phyloP scores from a whole-genome alignment of 2,329 filamentous ascomycete genomes.

The Hypoxylon sp. region DNA sequence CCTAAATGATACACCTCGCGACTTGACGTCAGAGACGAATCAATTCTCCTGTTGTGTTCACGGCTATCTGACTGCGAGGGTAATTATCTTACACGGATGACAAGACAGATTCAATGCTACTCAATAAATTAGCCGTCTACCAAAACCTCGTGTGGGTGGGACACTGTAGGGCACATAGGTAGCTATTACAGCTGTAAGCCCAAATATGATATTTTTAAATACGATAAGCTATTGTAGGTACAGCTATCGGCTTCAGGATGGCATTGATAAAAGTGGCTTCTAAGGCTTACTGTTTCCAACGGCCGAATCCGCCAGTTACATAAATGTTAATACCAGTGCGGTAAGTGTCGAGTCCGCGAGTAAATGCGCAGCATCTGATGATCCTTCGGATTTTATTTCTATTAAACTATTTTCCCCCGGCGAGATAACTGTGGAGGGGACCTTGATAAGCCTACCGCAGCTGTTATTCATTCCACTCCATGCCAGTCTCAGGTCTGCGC shows the following conservation, averaged over 20 bases:
- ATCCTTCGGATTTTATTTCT: conserved; percentile 19
- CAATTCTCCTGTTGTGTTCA: background rate
- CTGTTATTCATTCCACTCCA: conserved; percentile 1
- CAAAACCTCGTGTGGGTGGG: background rate
- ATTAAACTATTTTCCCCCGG: background rate
- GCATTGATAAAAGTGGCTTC: conserved; percentile 16
- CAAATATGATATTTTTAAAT: conserved; percentile 20
- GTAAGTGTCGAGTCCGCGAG: conserved; percentile 4
- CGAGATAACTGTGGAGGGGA: conserved; percentile 11
- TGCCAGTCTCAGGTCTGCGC: conserved; percentile 9
- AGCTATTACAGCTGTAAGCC: conserved; percentile 8
- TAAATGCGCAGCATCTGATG: conserved; percentile 9
- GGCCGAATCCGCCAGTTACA: conserved; percentile 9
- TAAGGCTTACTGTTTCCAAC: conserved; percentile 9
- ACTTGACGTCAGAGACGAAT: background rate
- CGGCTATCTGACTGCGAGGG: background rate
- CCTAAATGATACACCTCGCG: background rate
- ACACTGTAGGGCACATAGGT: background rate
- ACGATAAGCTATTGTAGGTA: conserved; percentile 3
- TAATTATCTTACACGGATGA: conserved; percentile 1
- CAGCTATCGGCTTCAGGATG: background rate
- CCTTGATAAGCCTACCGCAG: conserved; percentile 15
- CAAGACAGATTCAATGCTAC: conserved; percentile 8
- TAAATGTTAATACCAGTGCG: conserved; percentile 14
- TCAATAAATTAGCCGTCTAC: conserved; percentile 13